A percentile compares a stretch with the other conserved stretches of the same genome.
Conservation (phyloP, 352 stramenopile species). For the Globisporangium cylindrosporum region DNA sequence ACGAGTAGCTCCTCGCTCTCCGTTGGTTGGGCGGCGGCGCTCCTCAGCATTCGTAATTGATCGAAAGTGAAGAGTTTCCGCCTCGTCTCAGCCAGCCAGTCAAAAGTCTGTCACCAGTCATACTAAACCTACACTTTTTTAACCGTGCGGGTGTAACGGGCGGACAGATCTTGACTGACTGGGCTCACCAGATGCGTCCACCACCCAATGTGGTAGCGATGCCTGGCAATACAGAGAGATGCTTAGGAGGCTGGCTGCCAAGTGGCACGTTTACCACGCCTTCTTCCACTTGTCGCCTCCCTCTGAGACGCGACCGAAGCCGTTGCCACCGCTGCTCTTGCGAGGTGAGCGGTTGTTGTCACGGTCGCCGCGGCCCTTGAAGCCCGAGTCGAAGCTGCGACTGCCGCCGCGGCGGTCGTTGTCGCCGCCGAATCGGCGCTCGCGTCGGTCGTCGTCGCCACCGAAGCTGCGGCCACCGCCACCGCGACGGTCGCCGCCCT, state of each 20-base stretch:
- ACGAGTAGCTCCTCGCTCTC: slow-evolving; percentile 3
- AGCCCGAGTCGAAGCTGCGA: slow-evolving; percentile 34
- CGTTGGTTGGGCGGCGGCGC: neutral
- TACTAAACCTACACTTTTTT: slow-evolving; percentile 11
- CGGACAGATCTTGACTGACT: neutral
- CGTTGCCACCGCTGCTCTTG: slow-evolving; percentile 18
- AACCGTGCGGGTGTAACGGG: neutral
- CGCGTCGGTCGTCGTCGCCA: slow-evolving; percentile 25
- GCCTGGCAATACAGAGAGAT: neutral
- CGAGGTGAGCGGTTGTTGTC: slow-evolving; percentile 20
- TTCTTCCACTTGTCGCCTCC: slow-evolving; percentile 28
- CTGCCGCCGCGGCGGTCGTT: slow-evolving; percentile 26
- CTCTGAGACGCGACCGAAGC: slow-evolving; percentile 40
- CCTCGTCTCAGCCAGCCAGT: slow-evolving; percentile 2
- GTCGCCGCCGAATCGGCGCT: slow-evolving; percentile 6
- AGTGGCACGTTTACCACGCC: slow-evolving; percentile 19
- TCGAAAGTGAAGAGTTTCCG: neutral
- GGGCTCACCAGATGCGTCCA: slow-evolving; percentile 1
- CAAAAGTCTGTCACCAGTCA: neutral
- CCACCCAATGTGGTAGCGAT: slow-evolving; percentile 1
- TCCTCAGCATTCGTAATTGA: neutral
- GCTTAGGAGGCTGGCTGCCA: neutral
- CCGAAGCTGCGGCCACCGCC: slow-evolving; percentile 26
- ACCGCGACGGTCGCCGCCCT: slow-evolving; percentile 19
- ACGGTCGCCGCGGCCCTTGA: slow-evolving; percentile 28